Conservation (phyloP, 2,329 filamentous ascomycete species). For the Verticillium nonalfalfae region DNA sequence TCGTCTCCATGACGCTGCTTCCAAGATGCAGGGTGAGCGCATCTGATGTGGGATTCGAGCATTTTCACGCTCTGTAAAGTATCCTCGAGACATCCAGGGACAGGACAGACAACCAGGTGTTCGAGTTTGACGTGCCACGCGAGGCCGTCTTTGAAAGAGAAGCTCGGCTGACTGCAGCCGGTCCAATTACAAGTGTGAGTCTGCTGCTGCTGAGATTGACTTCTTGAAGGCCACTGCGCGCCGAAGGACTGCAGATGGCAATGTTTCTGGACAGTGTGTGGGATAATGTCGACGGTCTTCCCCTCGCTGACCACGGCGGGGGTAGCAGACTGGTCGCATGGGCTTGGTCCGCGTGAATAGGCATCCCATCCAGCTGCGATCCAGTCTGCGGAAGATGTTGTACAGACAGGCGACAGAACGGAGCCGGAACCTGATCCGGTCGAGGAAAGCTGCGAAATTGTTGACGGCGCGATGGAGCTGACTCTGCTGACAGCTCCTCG, state of each 20-base stretch:
- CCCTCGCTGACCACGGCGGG: constrained; percentile 3
- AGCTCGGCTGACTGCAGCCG: constrained; percentile 26
- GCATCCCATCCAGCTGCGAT: constrained; percentile 5
- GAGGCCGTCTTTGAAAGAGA: constrained; percentile 28
- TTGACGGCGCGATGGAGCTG: constrained; percentile 14
- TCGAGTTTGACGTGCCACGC: constrained; percentile 36
- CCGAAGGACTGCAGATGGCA: neutral
- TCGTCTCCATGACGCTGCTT: constrained; percentile 9
- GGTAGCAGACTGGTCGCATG: constrained; percentile 8
- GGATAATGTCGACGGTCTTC: constrained; percentile 18
- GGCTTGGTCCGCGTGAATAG: constrained; percentile 17
- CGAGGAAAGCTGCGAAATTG: constrained; percentile 16
- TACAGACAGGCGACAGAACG: constrained; percentile 21
- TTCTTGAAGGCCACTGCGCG: constrained; percentile 8
- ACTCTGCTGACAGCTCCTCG: constrained; percentile 18
- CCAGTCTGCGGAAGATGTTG: constrained; percentile 16
- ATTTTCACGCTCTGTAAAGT: constrained; percentile 24
- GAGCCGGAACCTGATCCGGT: constrained; percentile 14
- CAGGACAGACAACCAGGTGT: constrained; percentile 35
- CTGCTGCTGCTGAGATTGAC: constrained; percentile 19
- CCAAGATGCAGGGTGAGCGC: constrained; percentile 22
- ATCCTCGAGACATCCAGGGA: constrained; percentile 28
- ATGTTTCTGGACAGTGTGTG: constrained; percentile 11
- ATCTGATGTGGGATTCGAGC: constrained; percentile 28
- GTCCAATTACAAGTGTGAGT: constrained; percentile 32